Conservation (phyloP, 2,329 filamentous ascomycete genomes). For the Ophiocordyceps camponoti-leonardi region DNA sequence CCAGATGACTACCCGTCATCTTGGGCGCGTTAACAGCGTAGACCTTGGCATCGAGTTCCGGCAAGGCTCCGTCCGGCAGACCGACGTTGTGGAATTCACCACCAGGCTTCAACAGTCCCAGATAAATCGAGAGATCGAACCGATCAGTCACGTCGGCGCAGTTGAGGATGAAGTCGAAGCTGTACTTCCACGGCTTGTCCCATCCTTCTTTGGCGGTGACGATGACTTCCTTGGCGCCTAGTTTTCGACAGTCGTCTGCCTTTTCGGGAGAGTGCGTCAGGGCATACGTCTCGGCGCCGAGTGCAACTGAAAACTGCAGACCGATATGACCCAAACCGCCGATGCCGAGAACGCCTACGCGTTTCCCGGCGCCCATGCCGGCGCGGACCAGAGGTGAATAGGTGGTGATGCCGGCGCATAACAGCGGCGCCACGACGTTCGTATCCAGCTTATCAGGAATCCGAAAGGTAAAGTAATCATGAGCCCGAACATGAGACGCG, state of each 20-base stretch:
- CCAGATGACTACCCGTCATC: conserved; percentile 39
- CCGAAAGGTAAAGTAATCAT: conserved; percentile 41
- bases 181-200: conserved; percentile 33
- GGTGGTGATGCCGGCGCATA: conserved; percentile 63
- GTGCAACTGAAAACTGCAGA: conserved; percentile 50
- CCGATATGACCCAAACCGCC: conserved; percentile 62
- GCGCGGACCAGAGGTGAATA: conserved; percentile 52
- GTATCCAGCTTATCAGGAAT: conserved; percentile 35
- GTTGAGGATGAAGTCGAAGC: conserved; percentile 35
- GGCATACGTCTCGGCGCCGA: conserved; percentile 49
- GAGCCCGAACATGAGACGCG: conserved; percentile 28
- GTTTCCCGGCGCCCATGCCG: conserved; percentile 51
- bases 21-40: conserved; percentile 34
- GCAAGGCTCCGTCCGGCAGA: conserved; percentile 32
- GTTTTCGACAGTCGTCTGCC: conserved; percentile 37
- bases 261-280: conserved; percentile 44
- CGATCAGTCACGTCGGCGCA: conserved; percentile 29
- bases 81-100: conserved; percentile 41
- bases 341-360: conserved; percentile 54
- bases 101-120: conserved; percentile 32
- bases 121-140: conserved; percentile 35
- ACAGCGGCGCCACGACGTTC: conserved; percentile 44
- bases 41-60: conserved; percentile 20
- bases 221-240: conserved; percentile 43
- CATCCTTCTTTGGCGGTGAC: conserved; percentile 32